Base-by-base conservation (phyloP, 2,329 filamentous ascomycete genomes). In the Phymatotrichopsis omnivora region DNA sequence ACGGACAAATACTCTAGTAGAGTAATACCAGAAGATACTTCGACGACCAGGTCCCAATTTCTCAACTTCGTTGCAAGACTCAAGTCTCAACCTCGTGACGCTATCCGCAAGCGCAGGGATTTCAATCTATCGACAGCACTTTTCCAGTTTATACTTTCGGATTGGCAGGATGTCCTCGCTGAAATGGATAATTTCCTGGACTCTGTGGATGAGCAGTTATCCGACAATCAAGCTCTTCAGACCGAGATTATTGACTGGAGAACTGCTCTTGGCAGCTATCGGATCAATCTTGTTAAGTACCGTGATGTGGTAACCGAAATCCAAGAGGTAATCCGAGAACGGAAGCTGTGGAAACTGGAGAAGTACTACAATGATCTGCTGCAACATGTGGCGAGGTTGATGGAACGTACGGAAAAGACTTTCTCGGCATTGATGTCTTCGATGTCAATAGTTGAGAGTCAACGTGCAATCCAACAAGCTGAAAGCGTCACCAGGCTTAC, bases 401-500 rank as follows among this genome's bases (percentile, higher is more conserved):
- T 33, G 5, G 53, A 53, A 28, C 42, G 52, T 10, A 56, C 50
- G 3, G 49, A 60, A 12, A 57, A 60, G 4, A 55, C 57, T 5
- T 54, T 58, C 24, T 56, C 57, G 25, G 54, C 61, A 4, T 42
- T 67, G 4, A 63, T 63, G 24, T 62, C 64, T 3, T 65, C 66
- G 25, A 61, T 64, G 53, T 53, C 55, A 7, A 59, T 61, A 14
- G 51, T 61, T 4, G 63, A 65, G 27, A 62, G 58, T 28, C 55
- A 60, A 31, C 51, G 57, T 22, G 62, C 60, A 7, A 65, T 65
- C 30, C 52, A 56, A 7, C 60, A 65, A 46, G 60, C 61, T 5
- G 57, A 61, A 16, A 56, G 52, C n/a, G 57, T 65, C 19, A 59
- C 52, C 4, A 63, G 62, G 37, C 55, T 70, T 2, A 70, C 67